These are phyloP conservation scores for Hirsutella rhossiliensis DNA, from an alignment of 2,329 filamentous ascomycete species.

Conservation along the genomic window DNA sequence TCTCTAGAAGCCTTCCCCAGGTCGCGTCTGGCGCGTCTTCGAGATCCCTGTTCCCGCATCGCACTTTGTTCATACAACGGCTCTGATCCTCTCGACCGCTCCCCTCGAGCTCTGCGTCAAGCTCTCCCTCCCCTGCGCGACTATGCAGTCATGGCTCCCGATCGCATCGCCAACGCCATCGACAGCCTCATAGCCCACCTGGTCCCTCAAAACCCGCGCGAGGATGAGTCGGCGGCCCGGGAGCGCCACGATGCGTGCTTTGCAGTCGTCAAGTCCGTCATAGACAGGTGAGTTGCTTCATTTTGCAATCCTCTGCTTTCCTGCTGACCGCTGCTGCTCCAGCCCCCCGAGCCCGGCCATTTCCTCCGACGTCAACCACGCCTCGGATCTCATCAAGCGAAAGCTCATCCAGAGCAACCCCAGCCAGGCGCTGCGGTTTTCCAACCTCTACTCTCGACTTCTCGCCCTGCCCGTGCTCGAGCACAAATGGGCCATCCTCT, in stretches of 20 bases:
- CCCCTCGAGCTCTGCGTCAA: too few relatives aligned
- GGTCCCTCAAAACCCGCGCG: constrained; percentile 51
- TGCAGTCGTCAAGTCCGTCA: constrained; percentile 34
- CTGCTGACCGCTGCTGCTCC: constrained; percentile 2
- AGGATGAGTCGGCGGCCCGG: constrained; percentile 56
- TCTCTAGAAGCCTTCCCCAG: too few relatives aligned
- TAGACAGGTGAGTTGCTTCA: constrained; percentile 33
- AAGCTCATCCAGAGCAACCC: constrained; percentile 70
- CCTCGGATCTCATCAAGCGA: constrained; percentile 82
- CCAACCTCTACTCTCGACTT: constrained; percentile 81
- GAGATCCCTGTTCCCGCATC: too few relatives aligned
- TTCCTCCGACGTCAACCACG: constrained; percentile 73
- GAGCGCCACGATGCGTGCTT: constrained; percentile 54
- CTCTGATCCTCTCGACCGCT: too few relatives aligned
- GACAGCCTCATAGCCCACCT: constrained; percentile 67
- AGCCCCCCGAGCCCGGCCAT: constrained; percentile 41
- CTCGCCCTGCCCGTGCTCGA: constrained; percentile 84
- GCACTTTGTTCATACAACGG: too few relatives aligned
- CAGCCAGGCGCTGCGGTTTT: constrained; percentile 71
- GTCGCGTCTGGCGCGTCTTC: too few relatives aligned
- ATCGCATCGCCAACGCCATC: constrained; percentile 68
- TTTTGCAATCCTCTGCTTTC: not conserved
- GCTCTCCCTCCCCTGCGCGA: not conserved
- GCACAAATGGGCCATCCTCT: constrained; percentile 95
- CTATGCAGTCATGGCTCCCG: constrained; percentile 41